Conservation (phyloP, 805 yeast genomes). For the Ogataea paraovalis region DNA sequence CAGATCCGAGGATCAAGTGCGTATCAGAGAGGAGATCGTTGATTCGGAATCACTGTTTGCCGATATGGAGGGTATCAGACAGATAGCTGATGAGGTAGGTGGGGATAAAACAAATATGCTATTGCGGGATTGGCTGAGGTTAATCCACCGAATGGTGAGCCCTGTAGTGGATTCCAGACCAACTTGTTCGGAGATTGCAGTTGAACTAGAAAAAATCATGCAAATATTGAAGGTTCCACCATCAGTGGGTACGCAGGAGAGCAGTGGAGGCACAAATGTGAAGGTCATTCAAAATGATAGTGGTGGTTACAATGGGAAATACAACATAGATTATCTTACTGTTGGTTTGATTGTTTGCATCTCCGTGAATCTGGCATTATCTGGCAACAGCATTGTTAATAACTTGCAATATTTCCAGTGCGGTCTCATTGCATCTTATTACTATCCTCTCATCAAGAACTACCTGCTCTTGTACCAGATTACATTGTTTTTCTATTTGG, state of each 20-base stretch:
- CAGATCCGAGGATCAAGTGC: constrained; percentile 22
- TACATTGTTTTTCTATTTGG: background rate
- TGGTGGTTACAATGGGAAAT: background rate
- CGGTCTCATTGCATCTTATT: constrained; percentile 3
- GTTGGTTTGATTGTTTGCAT: constrained; percentile 1
- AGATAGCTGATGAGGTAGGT: background rate
- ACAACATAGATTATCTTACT: background rate
- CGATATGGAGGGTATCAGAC: constrained; percentile 16
- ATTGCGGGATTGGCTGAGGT: constrained; percentile 33
- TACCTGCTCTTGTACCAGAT: constrained; percentile 3
- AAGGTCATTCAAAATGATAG: no score
- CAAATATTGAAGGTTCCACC: constrained; percentile 2
- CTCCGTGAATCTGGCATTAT: background rate
- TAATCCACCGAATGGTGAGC: constrained; percentile 21
- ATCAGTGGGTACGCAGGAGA: no score
- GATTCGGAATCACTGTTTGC: constrained; percentile 19
- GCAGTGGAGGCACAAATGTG: no score
- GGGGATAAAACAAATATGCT: background rate
- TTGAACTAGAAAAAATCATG: constrained; percentile 18
- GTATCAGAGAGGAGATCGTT: constrained; percentile 24
- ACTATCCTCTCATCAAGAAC: background rate
- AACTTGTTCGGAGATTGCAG: constrained; percentile 37
- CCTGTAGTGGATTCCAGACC: constrained; percentile 39
- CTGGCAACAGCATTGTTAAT: background rate
- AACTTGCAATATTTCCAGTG: constrained; percentile 8